Conservation (phyloP, 805 yeast species). For the Ogataea glucozyma region DNA sequence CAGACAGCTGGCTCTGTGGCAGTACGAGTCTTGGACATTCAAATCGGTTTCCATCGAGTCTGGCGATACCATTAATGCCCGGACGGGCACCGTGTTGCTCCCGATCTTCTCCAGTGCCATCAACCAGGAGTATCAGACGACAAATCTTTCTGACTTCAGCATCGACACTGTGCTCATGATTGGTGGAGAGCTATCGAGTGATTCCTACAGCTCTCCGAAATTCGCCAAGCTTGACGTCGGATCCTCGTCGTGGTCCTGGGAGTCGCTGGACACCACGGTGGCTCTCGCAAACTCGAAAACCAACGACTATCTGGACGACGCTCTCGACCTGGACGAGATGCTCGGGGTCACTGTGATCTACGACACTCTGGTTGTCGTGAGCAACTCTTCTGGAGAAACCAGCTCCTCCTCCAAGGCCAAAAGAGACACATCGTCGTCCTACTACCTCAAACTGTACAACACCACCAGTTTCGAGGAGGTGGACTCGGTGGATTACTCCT, state of each 20-base stretch:
- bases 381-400: slow-evolving; percentile 19
- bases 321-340: slow-evolving; percentile 31
- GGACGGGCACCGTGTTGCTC: slow-evolving; percentile 52
- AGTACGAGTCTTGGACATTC: slow-evolving; percentile 69
- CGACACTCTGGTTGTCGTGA: slow-evolving; percentile 49
- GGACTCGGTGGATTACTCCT: slow-evolving; percentile 34
- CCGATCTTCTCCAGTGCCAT: slow-evolving; percentile 47
- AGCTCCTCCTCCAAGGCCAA: slow-evolving; percentile 15
- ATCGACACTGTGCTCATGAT: slow-evolving; percentile 49
- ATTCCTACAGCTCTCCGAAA: slow-evolving; percentile 41
- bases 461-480: slow-evolving; percentile 38
- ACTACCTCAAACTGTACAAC: slow-evolving; percentile 44
- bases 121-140: slow-evolving; percentile 22
- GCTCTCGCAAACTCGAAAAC: slow-evolving; percentile 26
- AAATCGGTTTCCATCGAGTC: slow-evolving; percentile 36
- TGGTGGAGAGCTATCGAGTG: slow-evolving; percentile 56
- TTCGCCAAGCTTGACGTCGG: slow-evolving; percentile 42
- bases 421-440: slow-evolving; percentile 27
- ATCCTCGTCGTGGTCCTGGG: slow-evolving; percentile 47
- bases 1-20: slow-evolving; percentile 75
- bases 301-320: slow-evolving; percentile 21
- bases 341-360: slow-evolving; percentile 55
- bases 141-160: slow-evolving; percentile 35
- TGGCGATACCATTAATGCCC: slow-evolving; percentile 47
- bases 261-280: slow-evolving; percentile 30